Percentiles rank a stretch among this genome's conserved stretches.
These are phyloP conservation scores for Aquilaria sinensis DNA, from an alignment of 345 rosid species.

Conservation along the genomic window DNA sequence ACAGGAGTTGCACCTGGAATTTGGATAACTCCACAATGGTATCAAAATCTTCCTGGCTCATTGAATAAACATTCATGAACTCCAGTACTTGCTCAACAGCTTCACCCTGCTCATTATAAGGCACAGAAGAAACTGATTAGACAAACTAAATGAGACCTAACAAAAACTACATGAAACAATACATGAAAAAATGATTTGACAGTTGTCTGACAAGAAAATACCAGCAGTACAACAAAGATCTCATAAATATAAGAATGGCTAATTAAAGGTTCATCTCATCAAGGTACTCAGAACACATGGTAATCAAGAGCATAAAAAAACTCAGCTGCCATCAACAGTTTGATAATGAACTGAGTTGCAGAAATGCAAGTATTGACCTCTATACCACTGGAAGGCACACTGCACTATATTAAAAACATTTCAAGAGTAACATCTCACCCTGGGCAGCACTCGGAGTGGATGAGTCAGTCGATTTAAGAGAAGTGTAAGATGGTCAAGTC, in stretches of 20 bases:
- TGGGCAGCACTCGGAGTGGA: slow-evolving; percentile 72
- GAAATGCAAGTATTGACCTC: not conserved
- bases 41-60: slow-evolving; percentile 84
- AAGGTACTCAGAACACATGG: too few species aligned
- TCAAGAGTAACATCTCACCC: slow-evolving; percentile 35
- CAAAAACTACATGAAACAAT: too few species aligned
- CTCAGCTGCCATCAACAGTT: too few species aligned
- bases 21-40: slow-evolving; percentile 72
- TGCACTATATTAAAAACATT: not conserved
- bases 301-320: too few species aligned
- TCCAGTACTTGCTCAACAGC: slow-evolving; percentile 83
- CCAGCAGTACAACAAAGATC: too few species aligned
- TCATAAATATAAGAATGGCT: too few species aligned
- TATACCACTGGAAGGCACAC: not conserved
- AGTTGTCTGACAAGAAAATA: too few species aligned
- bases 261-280: too few species aligned
- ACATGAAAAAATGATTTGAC: too few species aligned
- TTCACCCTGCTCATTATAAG: slow-evolving; percentile 54
- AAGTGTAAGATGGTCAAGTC: slow-evolving; percentile 66
- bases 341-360: not conserved
- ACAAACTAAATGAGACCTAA: not conserved
- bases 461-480: slow-evolving; percentile 65
- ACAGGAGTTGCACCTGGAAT: slow-evolving; percentile 48
- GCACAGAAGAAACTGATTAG: not conserved
- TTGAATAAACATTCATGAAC: slow-evolving; percentile 84